These are phyloP conservation scores for Alternaria ventricosa DNA, from an alignment of 2,329 filamentous ascomycete genomes.

Conservation along the genomic window DNA sequence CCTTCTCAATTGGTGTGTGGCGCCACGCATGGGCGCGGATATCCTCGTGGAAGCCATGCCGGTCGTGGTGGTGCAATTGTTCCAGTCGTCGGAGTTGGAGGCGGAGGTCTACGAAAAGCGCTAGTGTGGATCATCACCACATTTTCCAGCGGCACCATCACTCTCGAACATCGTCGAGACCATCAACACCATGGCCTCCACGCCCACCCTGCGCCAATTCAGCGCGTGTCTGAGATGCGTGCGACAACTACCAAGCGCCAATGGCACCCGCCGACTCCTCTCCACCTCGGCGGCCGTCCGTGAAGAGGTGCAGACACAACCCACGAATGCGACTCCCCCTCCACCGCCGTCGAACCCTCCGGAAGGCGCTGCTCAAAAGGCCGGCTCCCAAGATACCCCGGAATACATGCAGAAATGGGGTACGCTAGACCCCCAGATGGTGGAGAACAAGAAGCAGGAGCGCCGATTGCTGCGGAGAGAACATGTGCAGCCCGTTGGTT, in stretches of 20 bases:
- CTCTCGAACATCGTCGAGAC: conserved; percentile 4
- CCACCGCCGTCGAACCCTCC: conserved; percentile 23
- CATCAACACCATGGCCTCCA: conserved; percentile 42
- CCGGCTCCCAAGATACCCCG: conserved; percentile 20
- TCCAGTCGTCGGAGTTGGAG: conserved; percentile 32
- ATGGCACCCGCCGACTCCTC: conserved; percentile 52
- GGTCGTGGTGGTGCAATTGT: conserved; percentile 26
- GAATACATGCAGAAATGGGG: conserved; percentile 48
- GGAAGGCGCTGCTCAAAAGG: conserved; percentile 17
- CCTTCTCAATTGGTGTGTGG: conserved; percentile 38
- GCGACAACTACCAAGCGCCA: conserved; percentile 38
- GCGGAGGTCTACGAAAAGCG: conserved; percentile 31
- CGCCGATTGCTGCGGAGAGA: conserved; percentile 71
- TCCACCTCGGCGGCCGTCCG: conserved; percentile 53
- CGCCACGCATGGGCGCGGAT: conserved; percentile 46
- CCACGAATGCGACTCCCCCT: conserved; percentile 26
- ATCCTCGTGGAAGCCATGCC: conserved; percentile 52
- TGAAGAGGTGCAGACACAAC: conserved; percentile 52
- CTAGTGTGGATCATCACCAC: conserved; percentile 18
- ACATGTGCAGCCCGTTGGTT: conserved; percentile 74
- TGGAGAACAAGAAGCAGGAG: conserved; percentile 61
- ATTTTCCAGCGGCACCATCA: conserved; percentile 25
- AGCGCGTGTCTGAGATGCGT: conserved; percentile 45
- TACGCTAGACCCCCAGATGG: conserved; percentile 40
- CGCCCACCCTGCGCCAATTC: conserved; percentile 43